These are phyloP conservation scores for Talaromyces sp. DNA, from an alignment of 2,329 filamentous ascomycete species.

Conservation along the genomic window DNA sequence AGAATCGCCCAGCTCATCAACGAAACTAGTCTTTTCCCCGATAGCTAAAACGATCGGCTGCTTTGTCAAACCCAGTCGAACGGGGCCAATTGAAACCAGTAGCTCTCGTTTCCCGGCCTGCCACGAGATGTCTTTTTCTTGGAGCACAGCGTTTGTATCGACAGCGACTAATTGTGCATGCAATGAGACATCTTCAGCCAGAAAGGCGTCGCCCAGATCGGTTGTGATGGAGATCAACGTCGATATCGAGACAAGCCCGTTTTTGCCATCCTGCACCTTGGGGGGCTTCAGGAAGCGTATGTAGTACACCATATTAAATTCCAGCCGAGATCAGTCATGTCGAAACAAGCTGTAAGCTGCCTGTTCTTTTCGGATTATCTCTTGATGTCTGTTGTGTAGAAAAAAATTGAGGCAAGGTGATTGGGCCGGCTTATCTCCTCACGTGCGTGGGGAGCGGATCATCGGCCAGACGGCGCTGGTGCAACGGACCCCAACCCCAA, in stretches of 20 bases:
- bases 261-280: slow-evolving; percentile 37
- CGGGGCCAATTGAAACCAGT: slow-evolving; percentile 24
- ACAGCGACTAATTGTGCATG: slow-evolving; percentile 18
- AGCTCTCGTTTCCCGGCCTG: slow-evolving; percentile 29
- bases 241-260: slow-evolving; percentile 38
- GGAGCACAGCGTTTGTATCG: slow-evolving; percentile 14
- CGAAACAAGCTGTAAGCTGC: background rate
- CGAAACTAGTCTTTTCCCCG: slow-evolving; percentile 7
- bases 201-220: slow-evolving; percentile 61
- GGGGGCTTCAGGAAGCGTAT: slow-evolving; percentile 65
- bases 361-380: background rate
- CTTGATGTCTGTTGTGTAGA: background rate
- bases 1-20: slow-evolving; percentile 18
- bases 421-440: background rate
- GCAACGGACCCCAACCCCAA: background rate
- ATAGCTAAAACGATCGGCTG: slow-evolving; percentile 23
- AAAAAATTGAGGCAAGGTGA: background rate
- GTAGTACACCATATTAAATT: slow-evolving; percentile 49
- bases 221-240: slow-evolving; percentile 60
- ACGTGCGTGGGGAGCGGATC: background rate
- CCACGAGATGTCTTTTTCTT: slow-evolving; percentile 24
- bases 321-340: background rate
- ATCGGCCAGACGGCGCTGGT: background rate
- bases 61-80: slow-evolving; percentile 17
- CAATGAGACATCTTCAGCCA: slow-evolving; percentile 38